Evolutionary conservation across 768 basidiomycete genomes (phyloP).

Genomic region (Xerocomellus intermedius): DNA sequence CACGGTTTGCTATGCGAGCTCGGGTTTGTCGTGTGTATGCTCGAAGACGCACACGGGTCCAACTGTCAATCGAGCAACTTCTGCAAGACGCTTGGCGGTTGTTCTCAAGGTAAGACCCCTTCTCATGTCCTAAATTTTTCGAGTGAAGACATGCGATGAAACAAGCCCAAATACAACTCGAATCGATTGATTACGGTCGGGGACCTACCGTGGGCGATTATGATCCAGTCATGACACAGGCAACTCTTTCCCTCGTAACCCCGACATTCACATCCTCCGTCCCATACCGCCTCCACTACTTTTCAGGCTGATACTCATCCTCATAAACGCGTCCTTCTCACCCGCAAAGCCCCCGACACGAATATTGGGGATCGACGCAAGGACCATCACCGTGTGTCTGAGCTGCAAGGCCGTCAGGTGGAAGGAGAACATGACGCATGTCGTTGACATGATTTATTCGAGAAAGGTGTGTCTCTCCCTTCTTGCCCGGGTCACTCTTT

Average conservation of each 20-base stretch:
- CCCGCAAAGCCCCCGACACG: slow-evolving; percentile 73
- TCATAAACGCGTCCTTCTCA: slow-evolving; percentile 14
- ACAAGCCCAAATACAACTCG: slow-evolving; percentile 72
- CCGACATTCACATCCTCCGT: slow-evolving; percentile 38
- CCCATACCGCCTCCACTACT: background rate
- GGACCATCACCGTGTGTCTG: slow-evolving; percentile 71
- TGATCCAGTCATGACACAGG: slow-evolving; percentile 93
- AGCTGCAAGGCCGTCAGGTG: slow-evolving; percentile 69
- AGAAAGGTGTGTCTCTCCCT: slow-evolving; percentile 55
- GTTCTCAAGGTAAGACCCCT: slow-evolving; percentile 70
- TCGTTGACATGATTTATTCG: slow-evolving; percentile 86
- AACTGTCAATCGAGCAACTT: slow-evolving; percentile 99
- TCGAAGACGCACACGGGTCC: slow-evolving; percentile 89
- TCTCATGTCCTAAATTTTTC: background rate
- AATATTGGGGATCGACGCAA: slow-evolving; percentile 76
- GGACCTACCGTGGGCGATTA: slow-evolving; percentile 70
- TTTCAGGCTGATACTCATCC: slow-evolving; percentile 22
- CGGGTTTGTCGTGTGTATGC: slow-evolving; percentile 92
- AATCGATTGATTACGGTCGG: slow-evolving; percentile 84
- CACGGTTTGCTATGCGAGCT: slow-evolving; percentile 94
- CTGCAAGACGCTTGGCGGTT: slow-evolving; percentile 86
- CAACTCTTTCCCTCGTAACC: slow-evolving; percentile 61
- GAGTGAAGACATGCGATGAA: background rate
- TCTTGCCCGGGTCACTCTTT: background rate
- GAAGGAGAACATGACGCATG: slow-evolving; percentile 78